Conservation (phyloP, 2,329 filamentous ascomycete species). For the Sclerotiophoma versabilis region DNA sequence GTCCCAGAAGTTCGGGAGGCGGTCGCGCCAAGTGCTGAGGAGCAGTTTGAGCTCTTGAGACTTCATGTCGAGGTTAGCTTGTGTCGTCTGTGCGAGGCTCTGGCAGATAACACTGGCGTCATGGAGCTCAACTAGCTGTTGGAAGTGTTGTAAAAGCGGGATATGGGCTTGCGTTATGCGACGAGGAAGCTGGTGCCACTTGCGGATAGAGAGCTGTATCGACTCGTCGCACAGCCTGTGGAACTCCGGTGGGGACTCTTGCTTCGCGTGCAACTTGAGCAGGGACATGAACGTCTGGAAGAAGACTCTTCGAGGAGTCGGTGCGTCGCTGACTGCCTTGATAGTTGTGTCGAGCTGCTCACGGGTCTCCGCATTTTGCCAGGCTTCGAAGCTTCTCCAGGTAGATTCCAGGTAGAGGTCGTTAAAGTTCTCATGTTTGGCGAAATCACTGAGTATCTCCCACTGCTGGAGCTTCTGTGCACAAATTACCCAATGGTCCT, state of each 20-base stretch:
- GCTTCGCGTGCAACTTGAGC: constrained; percentile 90
- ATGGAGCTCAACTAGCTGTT: constrained; percentile 95
- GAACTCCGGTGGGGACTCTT: constrained; percentile 81
- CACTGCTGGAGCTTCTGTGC: constrained; percentile 98
- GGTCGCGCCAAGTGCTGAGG: constrained; percentile 92
- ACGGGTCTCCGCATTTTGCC: constrained; percentile 83
- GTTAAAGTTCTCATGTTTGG: constrained; percentile 98
- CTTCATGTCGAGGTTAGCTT: constrained; percentile 87
- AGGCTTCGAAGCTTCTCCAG: constrained; percentile 95
- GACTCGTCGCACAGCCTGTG: constrained; percentile 92
- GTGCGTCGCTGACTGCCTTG: constrained; percentile 96
- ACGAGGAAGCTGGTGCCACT: constrained; percentile 98
- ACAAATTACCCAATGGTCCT: constrained; percentile 98
- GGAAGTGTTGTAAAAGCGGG: constrained; percentile 94
- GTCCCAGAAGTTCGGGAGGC: constrained; percentile 97
- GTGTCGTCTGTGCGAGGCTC: constrained; percentile 84
- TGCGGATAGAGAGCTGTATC: constrained; percentile 94
- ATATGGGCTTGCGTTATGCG: constrained; percentile 95
- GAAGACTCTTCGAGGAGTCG: constrained; percentile 90
- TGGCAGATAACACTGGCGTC: constrained; percentile 96
- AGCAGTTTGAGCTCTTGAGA: constrained; percentile 95
- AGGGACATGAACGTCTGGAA: constrained; percentile 99
- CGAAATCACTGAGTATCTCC: constrained; percentile 97
- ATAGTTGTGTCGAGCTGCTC: constrained; percentile 92
- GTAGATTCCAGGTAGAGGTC: constrained; percentile 94